Evolutionary conservation across 805 yeast species (phyloP).

Genomic region (Limtongia smithiae): DNA sequence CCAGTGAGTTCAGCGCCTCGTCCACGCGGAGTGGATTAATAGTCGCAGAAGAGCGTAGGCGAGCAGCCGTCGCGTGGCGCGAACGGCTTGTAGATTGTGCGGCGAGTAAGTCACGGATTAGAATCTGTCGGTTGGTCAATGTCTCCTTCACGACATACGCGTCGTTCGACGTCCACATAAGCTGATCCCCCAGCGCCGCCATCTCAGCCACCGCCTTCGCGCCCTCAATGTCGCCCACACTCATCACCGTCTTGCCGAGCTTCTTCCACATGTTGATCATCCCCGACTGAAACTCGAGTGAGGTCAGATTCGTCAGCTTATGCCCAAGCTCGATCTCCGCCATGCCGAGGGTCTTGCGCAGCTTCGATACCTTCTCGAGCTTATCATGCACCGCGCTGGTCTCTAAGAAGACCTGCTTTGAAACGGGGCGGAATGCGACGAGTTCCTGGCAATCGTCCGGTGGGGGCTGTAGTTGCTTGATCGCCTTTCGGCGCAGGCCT

Average conservation of each 20-base stretch:
- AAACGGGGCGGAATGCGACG: constrained; percentile 80
- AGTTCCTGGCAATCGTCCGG: constrained; percentile 79
- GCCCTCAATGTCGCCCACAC: constrained; percentile 73
- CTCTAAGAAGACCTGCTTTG: constrained; percentile 66
- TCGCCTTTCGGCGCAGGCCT: constrained; percentile 81
- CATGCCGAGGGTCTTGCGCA: constrained; percentile 48
- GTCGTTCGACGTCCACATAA: constrained; percentile 62
- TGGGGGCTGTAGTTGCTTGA: constrained; percentile 89
- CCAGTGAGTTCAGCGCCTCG: constrained; percentile 77
- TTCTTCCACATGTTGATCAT: constrained; percentile 77
- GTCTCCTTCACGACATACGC: constrained; percentile 89
- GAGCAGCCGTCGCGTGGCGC: constrained; percentile 66
- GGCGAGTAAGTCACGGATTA: constrained; percentile 81
- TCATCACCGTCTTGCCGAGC: constrained; percentile 62
- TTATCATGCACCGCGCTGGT: constrained; percentile 51
- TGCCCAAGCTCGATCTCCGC: constrained; percentile 55
- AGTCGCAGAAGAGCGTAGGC: constrained; percentile 64
- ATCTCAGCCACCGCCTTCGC: constrained; percentile 66
- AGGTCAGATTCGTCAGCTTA: constrained; percentile 36
- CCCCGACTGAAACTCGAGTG: constrained; percentile 61
- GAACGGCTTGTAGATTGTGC: constrained; percentile 72
- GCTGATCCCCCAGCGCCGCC: constrained; percentile 73
- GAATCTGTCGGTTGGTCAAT: constrained; percentile 81
- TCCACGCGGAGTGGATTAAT: constrained; percentile 86
- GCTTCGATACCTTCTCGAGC: constrained; percentile 53